These are phyloP conservation scores for Lindgomyces ingoldianus DNA, from an alignment of 495 filamentous ascomycete genomes.

Conservation along the genomic window DNA sequence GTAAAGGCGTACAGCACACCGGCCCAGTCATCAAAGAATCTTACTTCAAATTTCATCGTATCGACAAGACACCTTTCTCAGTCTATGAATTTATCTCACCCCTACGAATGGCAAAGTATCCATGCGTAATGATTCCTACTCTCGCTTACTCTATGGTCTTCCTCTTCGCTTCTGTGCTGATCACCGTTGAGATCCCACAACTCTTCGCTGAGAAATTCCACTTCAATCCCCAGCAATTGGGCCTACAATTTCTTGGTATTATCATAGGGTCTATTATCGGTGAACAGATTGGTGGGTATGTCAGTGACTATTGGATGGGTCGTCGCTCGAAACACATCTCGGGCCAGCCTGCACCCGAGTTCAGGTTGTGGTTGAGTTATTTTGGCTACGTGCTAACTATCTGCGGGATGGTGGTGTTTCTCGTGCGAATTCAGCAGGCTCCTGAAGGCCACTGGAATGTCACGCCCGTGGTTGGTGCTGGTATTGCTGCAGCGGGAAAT, in stretches of 20 bases:
- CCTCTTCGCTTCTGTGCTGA: conserved; percentile 50
- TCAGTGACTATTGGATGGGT: conserved; percentile 56
- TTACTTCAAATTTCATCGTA: conserved; percentile 51
- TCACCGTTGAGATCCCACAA: conserved; percentile 57
- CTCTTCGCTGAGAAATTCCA: conserved; percentile 53
- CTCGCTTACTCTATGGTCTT: conserved; percentile 58
- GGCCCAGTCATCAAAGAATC: conserved; percentile 43
- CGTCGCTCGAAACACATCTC: conserved; percentile 33
- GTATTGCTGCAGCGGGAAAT: conserved; percentile 54
- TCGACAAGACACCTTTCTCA: conserved; percentile 54
- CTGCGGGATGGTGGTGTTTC: conserved; percentile 55
- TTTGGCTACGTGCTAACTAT: conserved; percentile 52
- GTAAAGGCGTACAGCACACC: conserved; percentile 28
- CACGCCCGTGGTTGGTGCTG: conserved; percentile 54
- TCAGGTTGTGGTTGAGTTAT: conserved; percentile 58
- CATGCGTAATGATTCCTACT: conserved; percentile 52
- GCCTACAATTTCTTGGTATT: conserved; percentile 54
- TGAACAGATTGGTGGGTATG: conserved; percentile 55
- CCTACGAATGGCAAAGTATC: conserved; percentile 46
- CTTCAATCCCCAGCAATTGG: conserved; percentile 56
- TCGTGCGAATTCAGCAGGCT: conserved; percentile 49
- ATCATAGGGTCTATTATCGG: conserved; percentile 59
- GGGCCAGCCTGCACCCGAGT: conserved; percentile 47
- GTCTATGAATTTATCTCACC: conserved; percentile 53
- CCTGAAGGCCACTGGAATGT: conserved; percentile 50